Evolutionary conservation across 768 basidiomycete genomes (phyloP), one percentile per base, ranked within the genome.

Genomic region (Tephrocybe sp.): DNA sequence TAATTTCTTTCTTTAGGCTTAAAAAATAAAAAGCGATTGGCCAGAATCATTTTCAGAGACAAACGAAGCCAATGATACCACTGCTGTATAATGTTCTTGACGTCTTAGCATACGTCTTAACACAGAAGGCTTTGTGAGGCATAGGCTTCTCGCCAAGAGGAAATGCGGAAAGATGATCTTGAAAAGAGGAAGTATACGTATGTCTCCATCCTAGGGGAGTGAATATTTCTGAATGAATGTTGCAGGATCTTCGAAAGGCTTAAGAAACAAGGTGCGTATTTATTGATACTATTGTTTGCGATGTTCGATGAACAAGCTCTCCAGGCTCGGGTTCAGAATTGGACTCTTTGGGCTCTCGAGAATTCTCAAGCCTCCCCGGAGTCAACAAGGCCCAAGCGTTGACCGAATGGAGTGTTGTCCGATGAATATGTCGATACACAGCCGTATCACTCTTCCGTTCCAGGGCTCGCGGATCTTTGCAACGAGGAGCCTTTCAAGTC

Each of bases 341-440:
- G 35, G 35, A 49, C 17, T 49, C 33, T 16, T 51, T 62, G 14
- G 26, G 36, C 9, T 22, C 23, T 14, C 14, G 39, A 19, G 36
- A 40, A 20, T 33, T 61, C 11, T 30, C 39, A 17, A 26, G 46
- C 11, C 43, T 66, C 14, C 65, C 67, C 20, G 58, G 52, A 31
- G 41, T 62, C 4, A 46, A 53, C 3, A 42, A 56, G 31, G 40
- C 59, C 2, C 54, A 52, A 39, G 48, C 49, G 11, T 57, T 70
- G 4, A 65, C 60, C 6, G 65, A 66, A 20, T 57, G 59, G 42
- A 53, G 64, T 63, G 32, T 41, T 54, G 5, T 49, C 43, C 34
- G 39, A 23, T 19, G 19, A 32, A 12, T 52, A 44, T 32, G 9
- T 33, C 20, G 33, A 41, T 6, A 36, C 40, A 3, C 10, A 39